These are phyloP conservation scores for Leccinum olivaceopallidum DNA, from an alignment of 768 basidiomycete species.

Conservation along the genomic window DNA sequence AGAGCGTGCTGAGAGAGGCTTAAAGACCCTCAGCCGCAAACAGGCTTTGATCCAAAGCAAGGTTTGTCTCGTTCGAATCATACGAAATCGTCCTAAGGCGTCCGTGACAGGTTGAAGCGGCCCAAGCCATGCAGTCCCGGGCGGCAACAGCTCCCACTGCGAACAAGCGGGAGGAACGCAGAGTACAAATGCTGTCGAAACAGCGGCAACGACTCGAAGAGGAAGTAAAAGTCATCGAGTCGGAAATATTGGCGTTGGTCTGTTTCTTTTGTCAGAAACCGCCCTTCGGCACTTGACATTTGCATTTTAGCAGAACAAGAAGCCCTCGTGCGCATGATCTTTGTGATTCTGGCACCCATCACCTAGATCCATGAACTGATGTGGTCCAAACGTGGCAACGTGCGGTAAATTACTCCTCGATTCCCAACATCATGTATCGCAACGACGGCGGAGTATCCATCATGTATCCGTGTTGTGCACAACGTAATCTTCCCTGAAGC, in stretches of 20 bases:
- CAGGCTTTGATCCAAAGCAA: slow-evolving; percentile 63
- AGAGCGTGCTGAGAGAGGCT: slow-evolving; percentile 66
- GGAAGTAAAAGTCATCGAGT: slow-evolving; percentile 58
- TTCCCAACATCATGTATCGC: background rate
- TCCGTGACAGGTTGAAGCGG: slow-evolving; percentile 52
- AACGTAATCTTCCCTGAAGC: background rate
- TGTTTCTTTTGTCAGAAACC: background rate
- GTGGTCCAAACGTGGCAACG: background rate
- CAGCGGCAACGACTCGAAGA: slow-evolving; percentile 69
- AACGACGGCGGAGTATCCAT: background rate
- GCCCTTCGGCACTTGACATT: slow-evolving; percentile 9
- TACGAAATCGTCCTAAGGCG: background rate
- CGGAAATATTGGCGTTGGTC: slow-evolving; percentile 62
- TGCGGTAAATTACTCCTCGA: background rate
- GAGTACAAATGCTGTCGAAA: slow-evolving; percentile 61
- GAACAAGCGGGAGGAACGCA: slow-evolving; percentile 67
- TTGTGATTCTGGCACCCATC: background rate
- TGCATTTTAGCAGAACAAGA: slow-evolving; percentile 25
- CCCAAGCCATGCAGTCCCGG: slow-evolving; percentile 41
- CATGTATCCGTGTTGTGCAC: background rate
- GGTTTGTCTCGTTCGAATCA: slow-evolving; percentile 36
- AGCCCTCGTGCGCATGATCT: background rate
- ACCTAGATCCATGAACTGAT: background rate
- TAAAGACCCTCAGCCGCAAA: slow-evolving; percentile 60
- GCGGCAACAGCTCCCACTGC: slow-evolving; percentile 49